Conservation (phyloP, 2,329 filamentous ascomycete species). For the Microascus cirrosus region DNA sequence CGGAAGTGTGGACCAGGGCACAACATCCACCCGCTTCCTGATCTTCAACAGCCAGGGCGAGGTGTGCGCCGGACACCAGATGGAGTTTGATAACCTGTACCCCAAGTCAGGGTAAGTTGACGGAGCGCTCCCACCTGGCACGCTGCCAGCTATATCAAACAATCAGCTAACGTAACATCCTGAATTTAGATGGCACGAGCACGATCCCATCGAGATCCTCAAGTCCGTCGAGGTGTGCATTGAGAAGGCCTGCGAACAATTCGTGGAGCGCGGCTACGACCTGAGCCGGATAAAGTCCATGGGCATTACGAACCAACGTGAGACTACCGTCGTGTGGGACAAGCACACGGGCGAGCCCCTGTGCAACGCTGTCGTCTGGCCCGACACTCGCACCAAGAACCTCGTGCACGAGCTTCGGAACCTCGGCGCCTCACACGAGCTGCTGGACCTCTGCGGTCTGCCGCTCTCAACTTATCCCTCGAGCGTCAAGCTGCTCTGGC, state of each 20-base stretch:
- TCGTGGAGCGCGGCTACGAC: conserved; percentile 57
- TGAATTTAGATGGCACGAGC: conserved; percentile 68
- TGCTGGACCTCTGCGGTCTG: conserved; percentile 64
- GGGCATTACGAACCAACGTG: conserved; percentile 84
- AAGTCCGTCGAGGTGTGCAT: conserved; percentile 69
- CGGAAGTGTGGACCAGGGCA: conserved; percentile 84
- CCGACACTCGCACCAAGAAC: conserved; percentile 65
- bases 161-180: conserved; percentile 1
- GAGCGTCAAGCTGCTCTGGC: conserved; percentile 75
- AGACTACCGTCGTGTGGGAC: conserved; percentile 83
- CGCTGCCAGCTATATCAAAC: neutral
- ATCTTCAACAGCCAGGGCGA: conserved; percentile 76
- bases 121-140: neutral
- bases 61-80: conserved; percentile 72
- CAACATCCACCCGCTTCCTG: conserved; percentile 79
- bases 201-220: conserved; percentile 69
- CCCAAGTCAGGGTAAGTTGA: conserved; percentile 67
- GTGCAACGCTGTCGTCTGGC: conserved; percentile 82
- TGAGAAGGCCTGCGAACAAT: conserved; percentile 60
- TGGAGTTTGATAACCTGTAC: conserved; percentile 78
- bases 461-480: conserved; percentile 84
- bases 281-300: conserved; percentile 61
- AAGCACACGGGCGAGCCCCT: conserved; percentile 67
- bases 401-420: conserved; percentile 68
- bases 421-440: conserved; percentile 53